Evolutionary conservation across 2,329 filamentous ascomycete species (phyloP), one percentile per base, ranked within the genome.

Genomic region (Boeremia exigua): DNA sequence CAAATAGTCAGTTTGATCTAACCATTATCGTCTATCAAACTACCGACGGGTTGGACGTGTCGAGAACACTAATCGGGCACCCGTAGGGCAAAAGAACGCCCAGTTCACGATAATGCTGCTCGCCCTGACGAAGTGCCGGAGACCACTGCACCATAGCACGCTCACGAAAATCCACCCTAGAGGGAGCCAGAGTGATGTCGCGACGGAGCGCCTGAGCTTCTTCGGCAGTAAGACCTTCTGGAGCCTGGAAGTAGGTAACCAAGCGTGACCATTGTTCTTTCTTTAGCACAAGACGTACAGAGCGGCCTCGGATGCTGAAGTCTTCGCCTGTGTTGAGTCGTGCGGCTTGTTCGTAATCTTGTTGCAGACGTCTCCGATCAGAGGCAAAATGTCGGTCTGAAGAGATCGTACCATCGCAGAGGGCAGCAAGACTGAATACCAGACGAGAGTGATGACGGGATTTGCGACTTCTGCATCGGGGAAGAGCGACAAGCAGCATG

Each of bases 371-470:
- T 70, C 58, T 30, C 76, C 29, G 10, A 81, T 68, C 1, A 71
- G 48, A 2, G 73, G 72, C 0, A 68, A 56, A 11, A 79, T 56
- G 0, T 48, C 37, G 0, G 43, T 23, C 12, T 63, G 56, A 3
- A 80, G 55, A 1, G 58, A 34, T 0, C 64, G 15, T 1, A 71
- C 8, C 43, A 75, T 59, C 2, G 30, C 36, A 6, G 52, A 19
- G 0, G 69, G 64, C 0, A 80, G 17, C 4, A 73, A 47, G 1
- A 76, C 75, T 0, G 79, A 82, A 62, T 81, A 82, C 79, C 79
- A 82, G 4, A 80, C 8, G 60, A 81, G 78, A 1, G 79, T 58
- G 39, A 80, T 79, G 14, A 66, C 67, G 0, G 72, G 68, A 2
- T 65, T 58, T 0, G 70, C 72, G 6, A 56, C 54, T 0, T 68